Conservation (phyloP, 2,329 filamentous ascomycete species). For the Claviceps arundinis region DNA sequence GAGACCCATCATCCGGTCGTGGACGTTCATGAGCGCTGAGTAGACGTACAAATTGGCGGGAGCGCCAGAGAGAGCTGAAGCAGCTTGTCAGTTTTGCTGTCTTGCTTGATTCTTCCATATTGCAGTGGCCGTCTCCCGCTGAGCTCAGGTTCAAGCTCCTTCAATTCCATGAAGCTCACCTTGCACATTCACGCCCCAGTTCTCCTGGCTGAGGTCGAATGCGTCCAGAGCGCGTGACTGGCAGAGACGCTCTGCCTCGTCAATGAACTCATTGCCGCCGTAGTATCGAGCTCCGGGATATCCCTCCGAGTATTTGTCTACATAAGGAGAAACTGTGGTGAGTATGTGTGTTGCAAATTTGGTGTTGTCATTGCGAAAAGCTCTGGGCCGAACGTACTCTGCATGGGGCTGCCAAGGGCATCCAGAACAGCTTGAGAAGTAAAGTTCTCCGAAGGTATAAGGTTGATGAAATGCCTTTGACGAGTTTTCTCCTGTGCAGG, state of each 20-base stretch:
- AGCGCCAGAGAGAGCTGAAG: constrained; percentile 58
- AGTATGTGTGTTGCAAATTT: background rate
- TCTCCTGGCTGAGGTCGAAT: constrained; percentile 67
- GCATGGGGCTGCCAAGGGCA: constrained; percentile 86
- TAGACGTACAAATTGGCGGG: constrained; percentile 83
- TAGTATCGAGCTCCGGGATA: constrained; percentile 96
- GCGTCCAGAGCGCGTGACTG: constrained; percentile 81
- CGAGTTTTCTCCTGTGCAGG: constrained; percentile 71
- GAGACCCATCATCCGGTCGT: constrained; percentile 93
- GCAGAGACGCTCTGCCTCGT: constrained; percentile 77
- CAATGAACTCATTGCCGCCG: constrained; percentile 92
- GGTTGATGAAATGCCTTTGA: constrained; percentile 97
- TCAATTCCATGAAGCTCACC: constrained; percentile 34
- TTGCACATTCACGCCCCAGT: constrained; percentile 97
- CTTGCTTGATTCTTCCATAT: background rate
- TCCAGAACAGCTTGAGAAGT: constrained; percentile 87
- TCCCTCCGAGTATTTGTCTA: constrained; percentile 96
- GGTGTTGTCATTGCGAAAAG: background rate
- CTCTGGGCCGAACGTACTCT: constrained; percentile 44
- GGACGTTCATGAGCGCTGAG: constrained; percentile 80
- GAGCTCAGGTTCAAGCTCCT: background rate
- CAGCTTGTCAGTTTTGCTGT: background rate
- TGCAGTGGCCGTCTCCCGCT: background rate
- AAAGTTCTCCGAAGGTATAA: constrained; percentile 92
- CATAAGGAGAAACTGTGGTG: background rate